These are phyloP conservation scores for Colletotrichum horii DNA, from an alignment of 2,329 filamentous ascomycete species.

Conservation along the genomic window DNA sequence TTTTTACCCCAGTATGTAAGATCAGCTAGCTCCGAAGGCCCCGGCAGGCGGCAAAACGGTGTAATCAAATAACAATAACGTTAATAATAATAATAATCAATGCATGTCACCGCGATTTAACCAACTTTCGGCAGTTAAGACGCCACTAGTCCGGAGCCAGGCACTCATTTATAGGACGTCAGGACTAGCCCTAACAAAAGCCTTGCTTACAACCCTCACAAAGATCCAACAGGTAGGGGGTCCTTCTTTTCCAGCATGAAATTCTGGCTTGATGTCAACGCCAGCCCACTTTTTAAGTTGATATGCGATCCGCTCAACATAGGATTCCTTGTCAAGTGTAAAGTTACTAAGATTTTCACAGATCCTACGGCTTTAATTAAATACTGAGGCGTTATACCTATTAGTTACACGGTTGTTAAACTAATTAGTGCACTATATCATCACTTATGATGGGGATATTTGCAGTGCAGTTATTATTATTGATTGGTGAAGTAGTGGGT, in stretches of 20 bases:
- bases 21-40: too few species aligned
- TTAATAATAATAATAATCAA: too few species aligned
- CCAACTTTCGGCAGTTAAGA: too few species aligned
- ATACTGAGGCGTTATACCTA: slow-evolving; percentile 41
- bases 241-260: neutral
- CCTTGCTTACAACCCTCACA: neutral
- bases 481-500: too few species aligned
- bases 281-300: neutral
- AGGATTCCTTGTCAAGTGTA: neutral
- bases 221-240: neutral
- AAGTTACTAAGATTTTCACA: slow-evolving; percentile 27
- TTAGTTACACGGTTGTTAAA: too few species aligned
- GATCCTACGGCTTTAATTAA: slow-evolving; percentile 36
- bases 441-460: too few species aligned
- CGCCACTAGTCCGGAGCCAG: neutral
- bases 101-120: too few species aligned
- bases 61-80: too few species aligned
- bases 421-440: too few species aligned
- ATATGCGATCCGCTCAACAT: neutral
- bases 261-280: neutral
- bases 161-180: neutral
- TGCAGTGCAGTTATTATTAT: too few species aligned
- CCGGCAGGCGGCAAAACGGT: too few species aligned
- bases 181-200: neutral
- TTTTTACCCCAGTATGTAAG: too few species aligned